Conservation (phyloP, 2,329 filamentous ascomycete genomes). For the Stachybotrys echinatus region DNA sequence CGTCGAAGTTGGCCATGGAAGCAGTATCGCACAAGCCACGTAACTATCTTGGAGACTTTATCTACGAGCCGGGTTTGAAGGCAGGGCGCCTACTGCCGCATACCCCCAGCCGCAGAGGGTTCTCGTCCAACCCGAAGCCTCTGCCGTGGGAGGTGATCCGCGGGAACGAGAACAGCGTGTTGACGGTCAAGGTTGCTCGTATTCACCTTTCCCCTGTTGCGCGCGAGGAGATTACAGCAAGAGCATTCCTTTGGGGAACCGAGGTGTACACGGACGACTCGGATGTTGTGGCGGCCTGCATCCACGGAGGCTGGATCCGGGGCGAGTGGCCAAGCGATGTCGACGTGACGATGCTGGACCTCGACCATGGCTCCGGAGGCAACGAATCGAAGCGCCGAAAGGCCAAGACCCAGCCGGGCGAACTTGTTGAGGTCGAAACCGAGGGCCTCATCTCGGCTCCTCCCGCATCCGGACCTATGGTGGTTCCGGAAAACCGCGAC, state of each 20-base stretch:
- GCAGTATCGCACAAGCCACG: conserved; percentile 66
- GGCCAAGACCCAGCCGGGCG: conserved; percentile 19
- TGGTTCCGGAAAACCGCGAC: conserved; percentile 64
- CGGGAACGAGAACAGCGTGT: conserved; percentile 80
- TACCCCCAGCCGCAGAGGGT: conserved; percentile 34
- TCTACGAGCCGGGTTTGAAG: conserved; percentile 68
- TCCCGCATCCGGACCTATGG: conserved; percentile 55
- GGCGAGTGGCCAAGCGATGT: conserved; percentile 82
- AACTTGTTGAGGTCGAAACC: conserved; percentile 28
- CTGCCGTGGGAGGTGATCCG: conserved; percentile 69
- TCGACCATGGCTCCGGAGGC: conserved; percentile 30
- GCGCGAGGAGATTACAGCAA: conserved; percentile 77
- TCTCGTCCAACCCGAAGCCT: conserved; percentile 57
- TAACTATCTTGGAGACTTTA: conserved; percentile 75
- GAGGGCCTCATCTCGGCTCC: conserved; percentile 45
- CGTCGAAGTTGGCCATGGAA: conserved; percentile 65
- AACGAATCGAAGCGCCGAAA: conserved; percentile 24
- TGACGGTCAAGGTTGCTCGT: conserved; percentile 81
- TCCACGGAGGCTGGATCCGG: conserved; percentile 88
- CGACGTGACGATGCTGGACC: conserved; percentile 61
- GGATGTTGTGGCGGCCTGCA: conserved; percentile 85
- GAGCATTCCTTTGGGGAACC: conserved; percentile 83
- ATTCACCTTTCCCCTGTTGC: conserved; percentile 65
- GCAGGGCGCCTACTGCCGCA: conserved; percentile 41
- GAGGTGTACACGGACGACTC: conserved; percentile 96